These are phyloP conservation scores for Butyriboletus appendiculatus DNA, from an alignment of 1,284 basidiomycete species.

Conservation along the genomic window DNA sequence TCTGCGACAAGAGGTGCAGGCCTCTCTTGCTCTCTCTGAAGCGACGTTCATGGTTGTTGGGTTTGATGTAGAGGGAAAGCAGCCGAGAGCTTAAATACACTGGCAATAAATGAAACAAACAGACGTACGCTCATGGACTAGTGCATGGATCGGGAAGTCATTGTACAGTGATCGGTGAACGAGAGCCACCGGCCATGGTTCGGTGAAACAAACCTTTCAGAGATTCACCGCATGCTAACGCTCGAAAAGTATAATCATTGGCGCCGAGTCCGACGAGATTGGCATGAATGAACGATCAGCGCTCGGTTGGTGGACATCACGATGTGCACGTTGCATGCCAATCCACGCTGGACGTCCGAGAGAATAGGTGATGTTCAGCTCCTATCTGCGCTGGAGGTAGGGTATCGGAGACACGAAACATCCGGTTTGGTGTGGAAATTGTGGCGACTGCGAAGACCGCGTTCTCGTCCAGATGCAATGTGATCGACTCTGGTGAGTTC, in stretches of 20 bases:
- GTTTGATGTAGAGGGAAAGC: constrained; percentile 1
- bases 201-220: constrained; percentile 9
- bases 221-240: constrained; percentile 6
- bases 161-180: constrained; percentile 9
- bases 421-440: constrained; percentile 9
- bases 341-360: constrained; percentile 18
- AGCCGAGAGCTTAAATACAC: constrained; percentile 27
- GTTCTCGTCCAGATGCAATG: constrained; percentile 6
- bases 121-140: constrained; percentile 8
- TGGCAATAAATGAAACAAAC: constrained; percentile 7
- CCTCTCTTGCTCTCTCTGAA: constrained; percentile 30
- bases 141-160: constrained; percentile 12
- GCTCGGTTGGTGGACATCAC: constrained; percentile 8
- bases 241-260: constrained; percentile 4
- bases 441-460: constrained; percentile 20
- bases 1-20: constrained; percentile 31
- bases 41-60: constrained; percentile 21
- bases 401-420: constrained; percentile 11
- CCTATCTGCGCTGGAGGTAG: constrained; percentile 17
- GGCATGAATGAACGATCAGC: constrained; percentile 5
- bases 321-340: constrained; percentile 24
- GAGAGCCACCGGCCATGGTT: neutral
- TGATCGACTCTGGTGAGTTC: constrained; percentile 19
- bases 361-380: constrained; percentile 14
- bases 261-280: constrained; percentile 7